A percentile compares a stretch with the other conserved stretches of the same genome.
These are phyloP conservation scores for Candida mesenterica DNA, from an alignment of 1,139 yeast genomes.

Conservation along the genomic window DNA sequence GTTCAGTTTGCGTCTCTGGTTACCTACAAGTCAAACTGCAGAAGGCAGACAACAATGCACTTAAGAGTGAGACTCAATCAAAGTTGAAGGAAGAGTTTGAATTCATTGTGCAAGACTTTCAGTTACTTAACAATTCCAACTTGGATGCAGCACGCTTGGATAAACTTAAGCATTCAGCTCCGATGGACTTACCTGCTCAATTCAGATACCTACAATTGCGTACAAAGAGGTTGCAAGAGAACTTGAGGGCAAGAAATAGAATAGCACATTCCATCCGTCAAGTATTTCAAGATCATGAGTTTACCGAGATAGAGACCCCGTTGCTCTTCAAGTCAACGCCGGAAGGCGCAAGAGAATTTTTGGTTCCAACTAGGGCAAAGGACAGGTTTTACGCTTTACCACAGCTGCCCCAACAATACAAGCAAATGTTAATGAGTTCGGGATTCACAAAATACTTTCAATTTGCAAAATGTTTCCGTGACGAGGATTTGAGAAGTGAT, in stretches of 20 bases:
- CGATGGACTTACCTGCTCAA: constrained; percentile 68
- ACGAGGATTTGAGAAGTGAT: constrained; percentile 91
- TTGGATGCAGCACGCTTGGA: constrained; percentile 71
- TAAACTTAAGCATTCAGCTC: constrained; percentile 49
- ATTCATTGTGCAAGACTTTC: constrained; percentile 49
- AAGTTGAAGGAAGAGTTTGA: constrained; percentile 39
- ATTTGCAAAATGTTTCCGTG: constrained; percentile 90
- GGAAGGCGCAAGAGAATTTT: constrained; percentile 94
- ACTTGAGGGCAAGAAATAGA: constrained; percentile 59
- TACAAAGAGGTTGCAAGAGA: constrained; percentile 55
- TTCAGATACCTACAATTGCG: constrained; percentile 80
- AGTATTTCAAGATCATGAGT: constrained; percentile 46
- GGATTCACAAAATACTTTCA: constrained; percentile 87
- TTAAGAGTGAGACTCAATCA: constrained; percentile 37
- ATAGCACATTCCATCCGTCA: constrained; percentile 57
- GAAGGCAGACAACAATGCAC: constrained; percentile 33
- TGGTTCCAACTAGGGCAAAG: constrained; percentile 80
- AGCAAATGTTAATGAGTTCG: constrained; percentile 90
- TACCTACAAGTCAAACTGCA: constrained; percentile 22
- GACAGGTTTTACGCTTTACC: constrained; percentile 83
- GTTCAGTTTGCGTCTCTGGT: constrained; percentile 73
- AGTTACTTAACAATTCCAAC: constrained; percentile 63
- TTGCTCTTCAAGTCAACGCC: constrained; percentile 91
- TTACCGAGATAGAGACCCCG: constrained; percentile 91
- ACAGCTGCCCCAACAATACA: constrained; percentile 97